phyloP scores from a whole-genome alignment of 176 grass and related monocot species.

The Saccharum spontaneum region DNA sequence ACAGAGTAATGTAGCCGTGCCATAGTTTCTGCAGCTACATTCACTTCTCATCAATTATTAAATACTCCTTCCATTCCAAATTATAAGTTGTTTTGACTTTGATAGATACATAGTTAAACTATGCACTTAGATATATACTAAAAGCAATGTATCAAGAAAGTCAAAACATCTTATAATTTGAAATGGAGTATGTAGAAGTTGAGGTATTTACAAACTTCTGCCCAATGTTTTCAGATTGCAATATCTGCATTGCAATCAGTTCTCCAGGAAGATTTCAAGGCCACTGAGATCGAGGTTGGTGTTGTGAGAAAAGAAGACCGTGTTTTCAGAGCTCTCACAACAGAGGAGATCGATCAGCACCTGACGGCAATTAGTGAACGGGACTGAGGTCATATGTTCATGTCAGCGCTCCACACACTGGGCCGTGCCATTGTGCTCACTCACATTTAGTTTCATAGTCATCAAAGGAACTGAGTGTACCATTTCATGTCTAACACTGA shows the following conservation, averaged over 20 bases:
- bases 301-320: slow-evolving; percentile 76
- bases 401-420: not conserved
- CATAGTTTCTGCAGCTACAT: not conserved
- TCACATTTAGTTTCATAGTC: slow-evolving; percentile 41
- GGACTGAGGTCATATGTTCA: slow-evolving; percentile 44
- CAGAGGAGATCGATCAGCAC: slow-evolving; percentile 94
- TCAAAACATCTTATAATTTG: not conserved
- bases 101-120: too few species aligned
- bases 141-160: too few species aligned
- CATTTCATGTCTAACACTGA: slow-evolving; percentile 37
- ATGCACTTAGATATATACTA: too few species aligned
- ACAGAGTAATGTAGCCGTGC: not conserved
- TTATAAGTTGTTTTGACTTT: too few species aligned
- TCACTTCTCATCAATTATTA: not conserved
- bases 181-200: not conserved
- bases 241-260: slow-evolving; percentile 97
- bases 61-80: too few species aligned
- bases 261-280: slow-evolving; percentile 95
- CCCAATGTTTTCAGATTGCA: slow-evolving; percentile 52
- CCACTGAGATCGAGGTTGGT: slow-evolving; percentile 90
- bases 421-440: slow-evolving; percentile 17
- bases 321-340: slow-evolving; percentile 62
- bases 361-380: slow-evolving; percentile 93
- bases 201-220: slow-evolving; percentile 25
- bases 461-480: slow-evolving; percentile 27